Conservation (phyloP, 805 yeast genomes). For the Metschnikowia arizonensis region DNA sequence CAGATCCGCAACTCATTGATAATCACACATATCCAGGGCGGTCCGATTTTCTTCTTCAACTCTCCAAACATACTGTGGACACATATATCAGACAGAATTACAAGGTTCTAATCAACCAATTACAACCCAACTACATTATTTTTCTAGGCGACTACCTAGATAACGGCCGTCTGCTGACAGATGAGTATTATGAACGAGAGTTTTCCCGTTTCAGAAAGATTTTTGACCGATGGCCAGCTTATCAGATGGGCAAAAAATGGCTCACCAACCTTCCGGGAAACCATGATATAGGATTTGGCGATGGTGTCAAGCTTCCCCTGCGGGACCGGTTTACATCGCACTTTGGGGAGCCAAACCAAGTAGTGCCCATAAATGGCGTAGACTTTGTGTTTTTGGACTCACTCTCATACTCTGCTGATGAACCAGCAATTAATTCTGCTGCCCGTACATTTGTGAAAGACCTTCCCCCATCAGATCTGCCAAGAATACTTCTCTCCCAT, state of each 20-base stretch:
- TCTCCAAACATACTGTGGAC: constrained; percentile 42
- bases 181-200: constrained; percentile 29
- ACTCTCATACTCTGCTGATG: constrained; percentile 17
- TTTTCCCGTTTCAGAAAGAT: constrained; percentile 30
- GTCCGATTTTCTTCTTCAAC: constrained; percentile 24
- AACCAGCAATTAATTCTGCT: constrained; percentile 10
- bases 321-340: constrained; percentile 26
- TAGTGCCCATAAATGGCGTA: constrained; percentile 26
- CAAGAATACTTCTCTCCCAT: constrained; percentile 23
- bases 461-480: constrained; percentile 9
- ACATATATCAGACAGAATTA: constrained; percentile 36
- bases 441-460: constrained; percentile 16
- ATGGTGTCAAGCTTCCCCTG: constrained; percentile 21
- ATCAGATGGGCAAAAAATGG: constrained; percentile 23
- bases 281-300: constrained; percentile 28
- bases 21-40: constrained; percentile 43
- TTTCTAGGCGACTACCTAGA: constrained; percentile 43
- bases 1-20: constrained; percentile 45
- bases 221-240: constrained; percentile 22
- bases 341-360: constrained; percentile 33
- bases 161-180: constrained; percentile 35
- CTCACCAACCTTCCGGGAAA: constrained; percentile 31
- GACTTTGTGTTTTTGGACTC: constrained; percentile 26
- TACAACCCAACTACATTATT: constrained; percentile 35
- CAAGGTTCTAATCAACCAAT: constrained; percentile 26